Base-by-base conservation (phyloP, 208 protist genomes). In the Wallacemonas sp. region DNA sequence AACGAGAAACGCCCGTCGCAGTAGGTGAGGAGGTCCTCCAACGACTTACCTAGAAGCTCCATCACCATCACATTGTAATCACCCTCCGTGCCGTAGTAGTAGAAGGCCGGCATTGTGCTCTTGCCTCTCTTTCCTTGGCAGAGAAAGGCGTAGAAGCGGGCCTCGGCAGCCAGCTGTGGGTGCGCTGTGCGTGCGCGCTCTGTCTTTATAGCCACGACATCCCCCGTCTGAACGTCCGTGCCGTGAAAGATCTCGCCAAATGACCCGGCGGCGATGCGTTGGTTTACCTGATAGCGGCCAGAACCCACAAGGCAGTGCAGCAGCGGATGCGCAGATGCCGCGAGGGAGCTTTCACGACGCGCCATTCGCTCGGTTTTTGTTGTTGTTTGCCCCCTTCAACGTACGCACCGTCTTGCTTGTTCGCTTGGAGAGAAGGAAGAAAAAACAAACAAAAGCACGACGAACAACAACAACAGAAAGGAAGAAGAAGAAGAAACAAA, bases 191-290 rank as follows among this genome's bases (percentile, higher is more conserved):
- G 92, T 25, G 82, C 77, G 26, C 88, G 85, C 74, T 98, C 94
- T 8, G 97, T 76, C 74, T 98, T 98, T 65, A 98, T 94, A 31
- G 92, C 94, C 8, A 98, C 89, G 20, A 84, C 77, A 28, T 97
- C 88, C 23, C 82, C 79, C 1, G 87, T 97, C 67, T 93, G 82
- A 36, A 95, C 92, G 62, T 96, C 93, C 2, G 88, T 95, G 50
- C 90, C 93, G 23, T 84, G 85, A 73, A 95, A 97, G 64, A 97
- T 97, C 64, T 97, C 94, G 38, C 94, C 94, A 62, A 97, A 97
- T 38, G 84, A 92, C 18, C 99, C 98, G 39, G 78, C 81, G 25
- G 98, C 99, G 78, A 99, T 99, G 89, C 99, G 98, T 57, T 97
- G 84, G 31, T 91, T 96, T 38, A 99, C 87, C 32, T 93, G 76